A percentile compares a stretch with the other conserved stretches of the same genome.
Evolutionary conservation across 768 basidiomycete genomes (phyloP).

Genomic region (Boletus rubescentipes): DNA sequence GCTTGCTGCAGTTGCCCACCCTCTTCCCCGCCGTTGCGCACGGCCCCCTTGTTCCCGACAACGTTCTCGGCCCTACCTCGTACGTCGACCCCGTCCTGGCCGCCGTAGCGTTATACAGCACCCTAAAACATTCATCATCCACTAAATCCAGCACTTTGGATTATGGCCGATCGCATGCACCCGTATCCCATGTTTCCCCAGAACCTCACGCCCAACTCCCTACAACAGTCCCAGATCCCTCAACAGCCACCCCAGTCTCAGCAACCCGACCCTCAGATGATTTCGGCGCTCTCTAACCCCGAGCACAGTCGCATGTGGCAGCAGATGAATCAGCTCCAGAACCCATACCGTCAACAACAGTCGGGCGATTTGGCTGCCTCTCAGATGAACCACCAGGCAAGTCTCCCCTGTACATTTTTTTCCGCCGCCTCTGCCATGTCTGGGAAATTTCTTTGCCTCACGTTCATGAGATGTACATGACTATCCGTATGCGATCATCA

Average conservation of each 20-base stretch:
- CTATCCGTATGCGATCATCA: conserved; percentile 12
- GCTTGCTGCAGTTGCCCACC: conserved; percentile 30
- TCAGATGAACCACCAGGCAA: conserved; percentile 48
- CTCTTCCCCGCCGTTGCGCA: conserved; percentile 50
- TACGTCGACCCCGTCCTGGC: conserved; percentile 23
- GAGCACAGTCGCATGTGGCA: conserved; percentile 60
- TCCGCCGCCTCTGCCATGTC: conserved; percentile 6
- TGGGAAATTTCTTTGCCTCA: conserved; percentile 16
- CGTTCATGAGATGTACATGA: conserved; percentile 14
- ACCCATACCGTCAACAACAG: conserved; percentile 43
- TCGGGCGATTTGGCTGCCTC: conserved; percentile 39
- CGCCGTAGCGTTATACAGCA: conserved; percentile 27
- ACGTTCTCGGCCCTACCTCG: conserved; percentile 20
- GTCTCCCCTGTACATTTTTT: conserved; percentile 30
- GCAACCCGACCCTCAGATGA: conserved; percentile 38
- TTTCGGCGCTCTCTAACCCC: conserved; percentile 44
- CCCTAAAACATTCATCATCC: conserved; percentile 31
- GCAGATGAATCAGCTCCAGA: conserved; percentile 49
- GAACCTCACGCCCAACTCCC: conserved; percentile 45
- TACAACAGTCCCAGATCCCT: conserved; percentile 41
- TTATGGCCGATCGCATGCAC: conserved; percentile 63
- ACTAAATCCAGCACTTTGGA: conserved; percentile 32
- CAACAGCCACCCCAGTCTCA: conserved; percentile 48
- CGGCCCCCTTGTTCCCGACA: conserved; percentile 33
- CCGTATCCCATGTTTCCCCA: conserved; percentile 55